Base-by-base conservation (phyloP, 2,329 filamentous ascomycete genomes). In the Coniochaeta hoffmannii region DNA sequence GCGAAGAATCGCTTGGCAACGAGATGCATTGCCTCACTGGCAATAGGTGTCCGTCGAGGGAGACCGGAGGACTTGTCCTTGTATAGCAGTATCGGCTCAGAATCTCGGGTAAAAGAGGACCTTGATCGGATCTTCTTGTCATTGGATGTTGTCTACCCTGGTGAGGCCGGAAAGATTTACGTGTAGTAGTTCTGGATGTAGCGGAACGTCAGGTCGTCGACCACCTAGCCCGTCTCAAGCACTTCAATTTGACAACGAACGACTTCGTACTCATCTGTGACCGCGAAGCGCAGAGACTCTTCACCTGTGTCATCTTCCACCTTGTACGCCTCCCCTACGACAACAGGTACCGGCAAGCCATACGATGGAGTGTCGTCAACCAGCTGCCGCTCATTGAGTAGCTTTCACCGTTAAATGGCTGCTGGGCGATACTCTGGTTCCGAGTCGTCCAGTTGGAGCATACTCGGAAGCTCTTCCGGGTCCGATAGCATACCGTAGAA, bases 401-500 rank as follows among this genome's bases (percentile, higher is more conserved):
- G 36, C 7, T 54, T 44, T 3, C 65, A 70, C 15, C 68, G 65
- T 1, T 52, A 54, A 7, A 72, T 55, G 32, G 57, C 60, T 0
- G 71, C 71, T 0, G 62, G 60, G 6, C 62, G 32, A 17, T 66
- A 53, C 11, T 55, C n/a, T 0, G 66, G 66, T 24, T 56, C 44
- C 12, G 63, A 44, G 4, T 62, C 52, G 12, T 26, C 19, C 19
- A 71, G 55, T 3, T 62, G 61, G 12, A 73, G 62, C 1, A 72
- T 64, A 9, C 63, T 57, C 5, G 54, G 53, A 3, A 75, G 65
- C 7, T 69, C 55, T 0, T 54, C 56, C 0, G 63, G 44, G 8
- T 71, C 63, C 1, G 63, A 66, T 1, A 74, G 63, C 1, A 66
- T 73, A 10, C 71, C 69, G 57, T 74, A 73, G 56, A 74, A 72